Evolutionary conservation across 441 rosid species (phyloP).

Genomic region (Croton laevigatus): DNA sequence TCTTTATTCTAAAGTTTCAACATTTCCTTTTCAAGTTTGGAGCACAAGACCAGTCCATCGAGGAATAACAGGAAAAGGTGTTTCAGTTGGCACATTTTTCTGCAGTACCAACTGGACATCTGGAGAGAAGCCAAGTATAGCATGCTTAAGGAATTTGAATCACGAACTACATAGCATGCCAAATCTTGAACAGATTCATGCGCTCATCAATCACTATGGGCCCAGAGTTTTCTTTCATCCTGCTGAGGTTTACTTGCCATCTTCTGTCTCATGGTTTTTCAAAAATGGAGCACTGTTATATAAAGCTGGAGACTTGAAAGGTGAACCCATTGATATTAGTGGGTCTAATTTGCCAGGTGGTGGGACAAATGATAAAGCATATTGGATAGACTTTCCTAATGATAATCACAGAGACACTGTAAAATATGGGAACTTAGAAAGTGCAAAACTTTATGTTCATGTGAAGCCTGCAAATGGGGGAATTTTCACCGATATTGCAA

Average conservation of each 20-base stretch:
- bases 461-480: slow-evolving; percentile 81
- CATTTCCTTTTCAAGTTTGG: slow-evolving; percentile 55
- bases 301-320: slow-evolving; percentile 35
- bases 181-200: slow-evolving; percentile 60
- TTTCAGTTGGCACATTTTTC: slow-evolving; percentile 67
- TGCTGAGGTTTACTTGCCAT: slow-evolving; percentile 66
- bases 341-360: slow-evolving; percentile 75
- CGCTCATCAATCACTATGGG: slow-evolving; percentile 60
- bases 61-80: slow-evolving; percentile 65
- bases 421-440: slow-evolving; percentile 61
- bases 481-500: slow-evolving; percentile 68
- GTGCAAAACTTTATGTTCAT: slow-evolving; percentile 70
- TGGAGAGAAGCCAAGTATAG: slow-evolving; percentile 34
- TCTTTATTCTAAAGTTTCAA: slow-evolving; percentile 33
- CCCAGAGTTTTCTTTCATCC: slow-evolving; percentile 76
- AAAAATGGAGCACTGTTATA: slow-evolving; percentile 58
- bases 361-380: slow-evolving; percentile 56
- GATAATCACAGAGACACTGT: slow-evolving; percentile 34
- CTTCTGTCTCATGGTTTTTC: slow-evolving; percentile 79
- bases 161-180: slow-evolving; percentile 67
- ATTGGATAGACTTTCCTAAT: slow-evolving; percentile 77
- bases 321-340: slow-evolving; percentile 43
- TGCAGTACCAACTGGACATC: slow-evolving; percentile 41
- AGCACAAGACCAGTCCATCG: slow-evolving; percentile 56
- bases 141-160: slow-evolving; percentile 63